Conservation (phyloP, 495 filamentous ascomycete genomes). For the Coniosporium apollinis region DNA sequence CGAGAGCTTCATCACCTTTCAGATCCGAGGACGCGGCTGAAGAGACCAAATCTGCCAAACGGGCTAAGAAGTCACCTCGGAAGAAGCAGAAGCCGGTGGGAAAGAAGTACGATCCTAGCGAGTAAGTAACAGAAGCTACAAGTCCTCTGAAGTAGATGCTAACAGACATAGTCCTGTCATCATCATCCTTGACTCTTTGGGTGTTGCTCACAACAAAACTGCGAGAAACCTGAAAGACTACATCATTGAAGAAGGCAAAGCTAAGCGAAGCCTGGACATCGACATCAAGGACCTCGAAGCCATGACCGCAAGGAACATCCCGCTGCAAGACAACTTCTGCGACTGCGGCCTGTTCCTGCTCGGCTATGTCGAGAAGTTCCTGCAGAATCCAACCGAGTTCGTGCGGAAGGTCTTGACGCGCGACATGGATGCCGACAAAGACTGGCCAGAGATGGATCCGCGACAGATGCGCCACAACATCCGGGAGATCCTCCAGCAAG, state of each 20-base stretch:
- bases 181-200: slow-evolving; percentile 79
- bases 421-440: slow-evolving; percentile 28
- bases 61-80: too few relatives aligned
- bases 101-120: slow-evolving; percentile 13
- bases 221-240: slow-evolving; percentile 58
- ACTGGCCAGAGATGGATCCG: slow-evolving; percentile 40
- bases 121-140: slow-evolving; percentile 2
- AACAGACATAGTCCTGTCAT: slow-evolving; percentile 43
- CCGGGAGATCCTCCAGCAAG: slow-evolving; percentile 35
- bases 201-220: slow-evolving; percentile 38
- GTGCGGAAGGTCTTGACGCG: slow-evolving; percentile 34
- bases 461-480: slow-evolving; percentile 35
- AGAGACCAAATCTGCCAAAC: too few relatives aligned
- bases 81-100: slow-evolving; percentile 4
- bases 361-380: slow-evolving; percentile 67
- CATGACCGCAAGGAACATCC: slow-evolving; percentile 52
- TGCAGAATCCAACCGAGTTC: slow-evolving; percentile 49
- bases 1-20: too few relatives aligned
- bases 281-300: slow-evolving; percentile 35
- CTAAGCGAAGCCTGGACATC: slow-evolving; percentile 48
- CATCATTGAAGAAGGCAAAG: slow-evolving; percentile 49
- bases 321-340: slow-evolving; percentile 64
- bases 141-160: slow-evolving; percentile 17
- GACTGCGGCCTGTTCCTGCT: slow-evolving; percentile 84
- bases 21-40: too few relatives aligned